A percentile compares a stretch with the other conserved stretches of the same genome.
These are phyloP conservation scores for Naegleria fowleri DNA, from an alignment of 208 protist species.

Conservation along the genomic window DNA sequence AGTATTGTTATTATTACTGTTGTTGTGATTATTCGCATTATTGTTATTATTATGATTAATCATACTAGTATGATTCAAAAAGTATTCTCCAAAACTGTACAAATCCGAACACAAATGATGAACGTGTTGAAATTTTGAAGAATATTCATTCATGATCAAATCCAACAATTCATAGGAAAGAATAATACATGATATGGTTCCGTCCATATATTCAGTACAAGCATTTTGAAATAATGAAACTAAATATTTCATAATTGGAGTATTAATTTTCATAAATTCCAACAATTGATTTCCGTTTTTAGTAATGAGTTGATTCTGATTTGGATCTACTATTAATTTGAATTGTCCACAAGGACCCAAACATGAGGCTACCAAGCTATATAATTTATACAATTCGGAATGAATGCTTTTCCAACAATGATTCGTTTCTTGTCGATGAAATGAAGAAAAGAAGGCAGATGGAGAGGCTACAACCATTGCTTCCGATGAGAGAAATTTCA, in stretches of 20 bases:
- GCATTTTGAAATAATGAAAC: background rate
- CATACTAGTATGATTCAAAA: no score
- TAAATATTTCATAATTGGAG: background rate
- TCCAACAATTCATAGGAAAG: background rate
- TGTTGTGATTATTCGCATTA: no score
- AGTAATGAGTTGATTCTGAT: background rate
- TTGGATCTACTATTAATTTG: background rate
- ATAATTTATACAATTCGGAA: background rate
- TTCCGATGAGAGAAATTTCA: no score
- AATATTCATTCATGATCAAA: background rate
- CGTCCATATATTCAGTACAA: background rate
- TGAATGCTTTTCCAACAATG: no score
- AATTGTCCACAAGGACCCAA: background rate
- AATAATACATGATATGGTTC: background rate
- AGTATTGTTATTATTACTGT: no score
- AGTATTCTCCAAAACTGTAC: no score
- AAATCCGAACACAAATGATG: no score
- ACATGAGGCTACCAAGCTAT: background rate
- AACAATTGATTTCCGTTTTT: background rate
- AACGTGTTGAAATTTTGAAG: background rate
- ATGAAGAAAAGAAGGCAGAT: no score
- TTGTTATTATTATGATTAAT: no score
- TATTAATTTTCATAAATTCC: background rate
- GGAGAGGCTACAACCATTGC: no score
- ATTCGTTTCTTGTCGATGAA: no score